Evolutionary conservation across 2,329 filamentous ascomycete species (phyloP).

Genomic region (Balansia obtecta): DNA sequence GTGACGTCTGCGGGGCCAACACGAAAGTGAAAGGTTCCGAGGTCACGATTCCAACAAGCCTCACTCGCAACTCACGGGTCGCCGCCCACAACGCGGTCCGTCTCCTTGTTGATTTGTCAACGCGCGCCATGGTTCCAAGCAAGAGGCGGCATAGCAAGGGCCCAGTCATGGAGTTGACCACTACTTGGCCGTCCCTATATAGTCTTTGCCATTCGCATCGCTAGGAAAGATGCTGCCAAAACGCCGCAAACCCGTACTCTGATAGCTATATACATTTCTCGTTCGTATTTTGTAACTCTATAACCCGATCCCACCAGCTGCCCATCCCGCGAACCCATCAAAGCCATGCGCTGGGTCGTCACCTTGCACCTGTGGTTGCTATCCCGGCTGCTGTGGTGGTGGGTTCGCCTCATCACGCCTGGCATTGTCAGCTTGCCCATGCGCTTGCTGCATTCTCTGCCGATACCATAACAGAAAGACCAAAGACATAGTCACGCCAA

Average conservation of each 20-base stretch:
- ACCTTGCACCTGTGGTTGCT: background rate
- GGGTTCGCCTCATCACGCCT: slow-evolving; percentile 7
- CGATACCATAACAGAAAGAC: slow-evolving; percentile 73
- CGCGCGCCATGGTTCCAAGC: no score
- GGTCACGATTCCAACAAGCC: no score
- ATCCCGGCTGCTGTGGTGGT: background rate
- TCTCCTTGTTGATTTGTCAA: no score
- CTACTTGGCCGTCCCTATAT: background rate
- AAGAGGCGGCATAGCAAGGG: no score
- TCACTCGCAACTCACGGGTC: no score
- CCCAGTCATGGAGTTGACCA: background rate
- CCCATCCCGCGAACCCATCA: slow-evolving; percentile 23
- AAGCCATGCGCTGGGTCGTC: slow-evolving; percentile 8
- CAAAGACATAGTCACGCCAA: slow-evolving; percentile 62
- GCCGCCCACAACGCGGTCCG: no score
- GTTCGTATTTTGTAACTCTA: slow-evolving; percentile 17
- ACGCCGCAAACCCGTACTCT: slow-evolving; percentile 5
- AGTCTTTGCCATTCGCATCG: slow-evolving; percentile 1
- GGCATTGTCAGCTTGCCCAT: slow-evolving; percentile 23
- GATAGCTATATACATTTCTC: slow-evolving; percentile 7
- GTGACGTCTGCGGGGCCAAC: no score
- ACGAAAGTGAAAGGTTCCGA: no score
- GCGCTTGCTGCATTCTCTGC: slow-evolving; percentile 52
- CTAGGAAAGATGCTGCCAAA: slow-evolving; percentile 7
- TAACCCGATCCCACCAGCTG: slow-evolving; percentile 23